These are phyloP conservation scores for Nakaseomyces kungkrabaensis DNA, from an alignment of 1,139 yeast genomes.

Conservation along the genomic window DNA sequence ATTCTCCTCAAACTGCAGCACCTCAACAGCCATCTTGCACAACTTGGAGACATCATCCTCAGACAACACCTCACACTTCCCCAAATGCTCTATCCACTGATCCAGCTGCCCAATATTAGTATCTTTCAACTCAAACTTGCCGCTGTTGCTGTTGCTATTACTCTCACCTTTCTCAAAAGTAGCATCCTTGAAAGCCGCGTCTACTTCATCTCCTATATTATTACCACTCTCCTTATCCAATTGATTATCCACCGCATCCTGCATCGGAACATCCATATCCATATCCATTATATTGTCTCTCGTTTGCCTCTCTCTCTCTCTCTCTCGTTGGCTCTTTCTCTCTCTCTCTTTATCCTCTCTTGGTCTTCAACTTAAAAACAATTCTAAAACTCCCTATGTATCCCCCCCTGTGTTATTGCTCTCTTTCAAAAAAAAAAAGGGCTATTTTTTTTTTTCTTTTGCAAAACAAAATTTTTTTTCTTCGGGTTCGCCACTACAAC, in stretches of 20 bases:
- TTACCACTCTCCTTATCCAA: constrained; percentile 13
- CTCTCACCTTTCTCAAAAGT: constrained; percentile 25
- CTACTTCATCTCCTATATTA: constrained; percentile 13
- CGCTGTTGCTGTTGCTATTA: constrained; percentile 29
- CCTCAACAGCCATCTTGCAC: constrained; percentile 85
- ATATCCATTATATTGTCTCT: constrained; percentile 39
- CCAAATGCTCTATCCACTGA: constrained; percentile 73
- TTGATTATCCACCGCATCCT: constrained; percentile 44
- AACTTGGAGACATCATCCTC: constrained; percentile 72
- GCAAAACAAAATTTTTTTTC: no score
- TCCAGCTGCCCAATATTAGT: constrained; percentile 59
- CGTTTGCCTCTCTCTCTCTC: not conserved
- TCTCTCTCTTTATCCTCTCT: no score
- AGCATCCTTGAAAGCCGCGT: constrained; percentile 13
- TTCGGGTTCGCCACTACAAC: no score
- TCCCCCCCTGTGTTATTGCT: no score
- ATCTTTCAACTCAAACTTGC: constrained; percentile 30
- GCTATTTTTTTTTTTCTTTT: no score
- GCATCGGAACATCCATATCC: constrained; percentile 65
- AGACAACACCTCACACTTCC: constrained; percentile 69
- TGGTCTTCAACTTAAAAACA: no score
- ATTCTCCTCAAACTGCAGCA: constrained; percentile 69
- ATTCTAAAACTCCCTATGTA: no score
- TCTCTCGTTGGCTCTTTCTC: no score
- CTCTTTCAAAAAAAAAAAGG: no score